Conservation (phyloP, 2,329 filamentous ascomycete species). For the Coniochaeta hoffmannii region DNA sequence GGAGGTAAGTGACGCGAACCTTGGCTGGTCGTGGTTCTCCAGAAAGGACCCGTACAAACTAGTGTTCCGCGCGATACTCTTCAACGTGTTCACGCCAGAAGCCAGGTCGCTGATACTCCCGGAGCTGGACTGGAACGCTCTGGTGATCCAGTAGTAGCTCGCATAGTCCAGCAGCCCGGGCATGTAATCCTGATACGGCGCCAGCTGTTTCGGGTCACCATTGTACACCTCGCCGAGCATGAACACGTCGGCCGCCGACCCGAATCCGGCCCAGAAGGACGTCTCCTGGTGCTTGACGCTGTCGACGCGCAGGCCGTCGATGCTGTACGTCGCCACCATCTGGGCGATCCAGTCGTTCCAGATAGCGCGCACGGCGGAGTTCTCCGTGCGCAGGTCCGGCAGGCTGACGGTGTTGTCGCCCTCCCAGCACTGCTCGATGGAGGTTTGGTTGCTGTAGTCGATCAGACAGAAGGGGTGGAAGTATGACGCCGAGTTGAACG, state of each 20-base stretch:
- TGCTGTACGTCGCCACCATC: constrained; percentile 14
- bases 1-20: constrained; percentile 34
- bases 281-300: constrained; percentile 40
- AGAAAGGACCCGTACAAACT: constrained; percentile 33
- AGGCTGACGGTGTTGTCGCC: constrained; percentile 37
- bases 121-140: constrained; percentile 18
- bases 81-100: constrained; percentile 16
- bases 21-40: constrained; percentile 41
- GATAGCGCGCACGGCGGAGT: constrained; percentile 14
- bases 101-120: constrained; percentile 28
- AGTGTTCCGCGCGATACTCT: constrained; percentile 20
- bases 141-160: constrained; percentile 19
- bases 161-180: constrained; percentile 44
- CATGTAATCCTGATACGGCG: constrained; percentile 37
- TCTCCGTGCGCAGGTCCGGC: constrained; percentile 42
- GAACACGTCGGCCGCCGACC: constrained; percentile 37
- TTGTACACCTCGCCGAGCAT: constrained; percentile 42
- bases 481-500: constrained; percentile 46
- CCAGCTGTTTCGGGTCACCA: constrained; percentile 34
- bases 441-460: constrained; percentile 39
- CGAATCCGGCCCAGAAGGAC: constrained; percentile 39
- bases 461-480: constrained; percentile 48
- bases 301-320: constrained; percentile 40
- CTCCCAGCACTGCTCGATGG: constrained; percentile 37
- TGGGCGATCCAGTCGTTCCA: constrained; percentile 16